phyloP scores from a whole-genome alignment of 2,329 filamentous ascomycete genomes.

The Phyllosticta citrichinensis region DNA sequence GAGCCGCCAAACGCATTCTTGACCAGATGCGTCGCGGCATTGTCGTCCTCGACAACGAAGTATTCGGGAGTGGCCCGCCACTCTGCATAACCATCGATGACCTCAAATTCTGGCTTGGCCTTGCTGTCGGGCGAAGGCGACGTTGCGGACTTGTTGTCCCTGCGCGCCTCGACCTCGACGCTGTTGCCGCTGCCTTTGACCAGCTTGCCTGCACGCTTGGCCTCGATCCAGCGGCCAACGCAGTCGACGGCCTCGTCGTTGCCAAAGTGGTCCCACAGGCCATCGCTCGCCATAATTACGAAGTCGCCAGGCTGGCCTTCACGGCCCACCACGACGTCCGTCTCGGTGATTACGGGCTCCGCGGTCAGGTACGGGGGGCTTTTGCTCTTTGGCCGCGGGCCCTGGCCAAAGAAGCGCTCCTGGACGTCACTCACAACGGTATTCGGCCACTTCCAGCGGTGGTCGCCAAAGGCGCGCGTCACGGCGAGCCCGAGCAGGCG shows the following conservation, averaged over 20 bases:
- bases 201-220: constrained; percentile 16
- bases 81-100: constrained; percentile 23
- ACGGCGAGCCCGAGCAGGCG: constrained; percentile 53
- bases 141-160: constrained; percentile 10
- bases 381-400: constrained; percentile 32
- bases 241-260: constrained; percentile 49
- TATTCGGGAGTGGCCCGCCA: constrained; percentile 33
- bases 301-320: constrained; percentile 35
- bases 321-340: constrained; percentile 35
- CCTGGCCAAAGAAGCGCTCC: constrained; percentile 40
- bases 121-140: background rate
- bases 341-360: constrained; percentile 53
- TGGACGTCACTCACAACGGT: constrained; percentile 37
- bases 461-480: constrained; percentile 59
- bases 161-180: background rate
- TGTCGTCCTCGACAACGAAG: constrained; percentile 42
- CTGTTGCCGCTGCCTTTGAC: background rate
- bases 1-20: constrained; percentile 45
- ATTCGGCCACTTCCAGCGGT: constrained; percentile 56
- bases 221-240: constrained; percentile 45
- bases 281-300: constrained; percentile 57
- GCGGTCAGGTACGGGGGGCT: constrained; percentile 61
- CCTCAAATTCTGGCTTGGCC: background rate
- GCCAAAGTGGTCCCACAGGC: constrained; percentile 53
- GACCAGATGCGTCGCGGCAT: constrained; percentile 42